phyloP scores from a whole-genome alignment of 2,329 filamentous ascomycete genomes.

The Cephalotrichum gorgonifer region DNA sequence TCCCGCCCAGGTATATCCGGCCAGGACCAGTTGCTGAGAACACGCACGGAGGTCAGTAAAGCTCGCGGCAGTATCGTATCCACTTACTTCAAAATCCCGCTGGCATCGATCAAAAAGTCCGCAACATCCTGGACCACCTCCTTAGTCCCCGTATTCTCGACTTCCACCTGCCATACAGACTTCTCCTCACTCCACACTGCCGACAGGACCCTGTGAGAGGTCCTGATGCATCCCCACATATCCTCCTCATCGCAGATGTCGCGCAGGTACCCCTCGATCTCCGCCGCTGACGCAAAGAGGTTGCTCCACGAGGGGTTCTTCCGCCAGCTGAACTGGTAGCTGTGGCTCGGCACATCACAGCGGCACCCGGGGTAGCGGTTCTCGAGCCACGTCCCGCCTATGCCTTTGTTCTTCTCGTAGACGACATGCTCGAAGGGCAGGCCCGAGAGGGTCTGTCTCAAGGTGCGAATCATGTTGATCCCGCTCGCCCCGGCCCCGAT shows the following conservation, averaged over 20 bases:
- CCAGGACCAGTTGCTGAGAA: constrained; percentile 31
- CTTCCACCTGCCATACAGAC: constrained; percentile 29
- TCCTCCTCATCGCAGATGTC: constrained; percentile 34
- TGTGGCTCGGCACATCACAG: constrained; percentile 48
- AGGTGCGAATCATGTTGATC: constrained; percentile 26
- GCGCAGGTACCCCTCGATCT: constrained; percentile 46
- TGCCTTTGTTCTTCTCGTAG: constrained; percentile 45
- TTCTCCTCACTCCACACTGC: constrained; percentile 33
- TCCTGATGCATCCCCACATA: constrained; percentile 32
- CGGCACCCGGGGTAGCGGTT: constrained; percentile 48
- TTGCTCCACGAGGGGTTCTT: constrained; percentile 49
- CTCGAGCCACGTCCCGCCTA: constrained; percentile 50
- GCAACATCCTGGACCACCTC: constrained; percentile 31
- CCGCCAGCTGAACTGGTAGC: constrained; percentile 52
- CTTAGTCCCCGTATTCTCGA: constrained; percentile 26
- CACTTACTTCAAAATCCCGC: constrained; percentile 42
- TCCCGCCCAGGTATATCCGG: constrained; percentile 36
- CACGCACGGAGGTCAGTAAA: neutral
- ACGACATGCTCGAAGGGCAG: constrained; percentile 31
- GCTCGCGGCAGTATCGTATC: neutral
- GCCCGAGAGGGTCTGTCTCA: constrained; percentile 28
- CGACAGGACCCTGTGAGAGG: constrained; percentile 27
- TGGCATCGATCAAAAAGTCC: constrained; percentile 37
- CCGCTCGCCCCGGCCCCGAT: constrained; percentile 19
- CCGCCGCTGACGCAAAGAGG: constrained; percentile 42